Percentiles rank a stretch among this genome's conserved stretches.
Evolutionary conservation across 2,329 filamentous ascomycete species (phyloP).

Genomic region (Rhinocladiella mackenziei): DNA sequence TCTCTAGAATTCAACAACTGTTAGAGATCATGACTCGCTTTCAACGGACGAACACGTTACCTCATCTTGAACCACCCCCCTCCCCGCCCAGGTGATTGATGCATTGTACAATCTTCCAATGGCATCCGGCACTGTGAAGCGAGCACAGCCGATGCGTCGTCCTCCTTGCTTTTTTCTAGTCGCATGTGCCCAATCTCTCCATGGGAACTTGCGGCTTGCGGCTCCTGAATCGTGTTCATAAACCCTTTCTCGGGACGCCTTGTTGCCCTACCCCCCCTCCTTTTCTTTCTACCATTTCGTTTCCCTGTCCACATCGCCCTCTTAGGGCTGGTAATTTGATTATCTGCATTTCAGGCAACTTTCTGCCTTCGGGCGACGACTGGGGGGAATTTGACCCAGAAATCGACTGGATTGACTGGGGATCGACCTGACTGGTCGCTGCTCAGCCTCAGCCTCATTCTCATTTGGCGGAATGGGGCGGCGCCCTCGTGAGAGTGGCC

Average conservation of each 20-base stretch:
- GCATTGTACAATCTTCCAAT: too few species aligned
- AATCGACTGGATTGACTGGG: background rate
- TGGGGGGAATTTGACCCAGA: background rate
- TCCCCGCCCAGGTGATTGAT: too few species aligned
- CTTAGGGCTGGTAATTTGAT: background rate
- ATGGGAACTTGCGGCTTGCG: too few species aligned
- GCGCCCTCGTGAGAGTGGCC: conserved; percentile 13
- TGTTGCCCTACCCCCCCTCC: conserved; percentile 10
- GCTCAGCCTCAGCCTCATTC: conserved; percentile 12
- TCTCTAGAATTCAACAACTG: too few species aligned
- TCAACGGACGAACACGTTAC: too few species aligned
- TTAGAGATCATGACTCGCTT: too few species aligned
- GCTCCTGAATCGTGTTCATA: conserved; percentile 8
- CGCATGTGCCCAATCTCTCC: too few species aligned
- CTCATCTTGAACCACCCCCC: too few species aligned
- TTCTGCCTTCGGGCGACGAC: conserved; percentile 5
- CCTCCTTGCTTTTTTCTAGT: too few species aligned
- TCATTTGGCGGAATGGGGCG: conserved; percentile 19
- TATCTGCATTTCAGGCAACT: conserved; percentile 4
- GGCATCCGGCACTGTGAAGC: too few species aligned
- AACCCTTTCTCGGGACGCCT: conserved; percentile 10
- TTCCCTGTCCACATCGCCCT: conserved; percentile 9
- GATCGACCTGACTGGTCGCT: background rate
- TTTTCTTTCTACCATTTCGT: conserved; percentile 2
- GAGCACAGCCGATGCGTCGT: too few species aligned